Conservation (phyloP, 768 basidiomycete species). For the Cyclocybe aegerita region DNA sequence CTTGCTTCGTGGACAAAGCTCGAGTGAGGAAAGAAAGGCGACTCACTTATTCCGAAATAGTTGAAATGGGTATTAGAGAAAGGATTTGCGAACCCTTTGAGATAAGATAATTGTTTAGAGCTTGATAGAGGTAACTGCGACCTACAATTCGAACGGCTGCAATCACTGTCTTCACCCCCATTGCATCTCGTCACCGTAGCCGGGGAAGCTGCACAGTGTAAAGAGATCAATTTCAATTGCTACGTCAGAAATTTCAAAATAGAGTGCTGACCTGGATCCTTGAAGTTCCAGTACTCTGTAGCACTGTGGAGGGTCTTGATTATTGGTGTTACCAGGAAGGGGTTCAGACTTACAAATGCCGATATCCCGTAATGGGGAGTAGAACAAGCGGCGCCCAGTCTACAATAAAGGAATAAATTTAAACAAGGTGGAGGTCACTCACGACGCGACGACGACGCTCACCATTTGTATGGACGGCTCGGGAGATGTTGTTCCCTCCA, state of each 20-base stretch:
- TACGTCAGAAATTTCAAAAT: neutral
- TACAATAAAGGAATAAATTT: slow-evolving; percentile 12
- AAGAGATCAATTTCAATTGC: neutral
- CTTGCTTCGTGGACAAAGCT: no score
- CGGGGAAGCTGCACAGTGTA: slow-evolving; percentile 29
- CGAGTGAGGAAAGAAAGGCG: no score
- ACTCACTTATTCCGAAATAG: no score
- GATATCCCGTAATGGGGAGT: slow-evolving; percentile 43
- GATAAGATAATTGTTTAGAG: no score
- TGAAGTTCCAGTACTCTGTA: slow-evolving; percentile 46
- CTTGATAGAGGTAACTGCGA: neutral
- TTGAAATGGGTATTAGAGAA: no score
- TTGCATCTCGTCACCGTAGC: slow-evolving; percentile 39
- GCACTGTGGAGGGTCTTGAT: slow-evolving; percentile 9
- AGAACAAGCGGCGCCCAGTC: slow-evolving; percentile 56
- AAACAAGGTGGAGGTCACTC: neutral
- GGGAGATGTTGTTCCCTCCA: slow-evolving; percentile 36
- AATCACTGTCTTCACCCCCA: slow-evolving; percentile 46
- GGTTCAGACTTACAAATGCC: slow-evolving; percentile 37
- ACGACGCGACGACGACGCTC: neutral
- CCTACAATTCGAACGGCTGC: slow-evolving; percentile 48
- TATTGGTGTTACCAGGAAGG: neutral
- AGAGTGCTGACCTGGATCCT: slow-evolving; percentile 29
- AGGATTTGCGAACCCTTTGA: no score
- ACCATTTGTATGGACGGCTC: slow-evolving; percentile 46